These are phyloP conservation scores for Phytophthora capsici DNA, from an alignment of 352 stramenopile genomes.

Conservation along the genomic window DNA sequence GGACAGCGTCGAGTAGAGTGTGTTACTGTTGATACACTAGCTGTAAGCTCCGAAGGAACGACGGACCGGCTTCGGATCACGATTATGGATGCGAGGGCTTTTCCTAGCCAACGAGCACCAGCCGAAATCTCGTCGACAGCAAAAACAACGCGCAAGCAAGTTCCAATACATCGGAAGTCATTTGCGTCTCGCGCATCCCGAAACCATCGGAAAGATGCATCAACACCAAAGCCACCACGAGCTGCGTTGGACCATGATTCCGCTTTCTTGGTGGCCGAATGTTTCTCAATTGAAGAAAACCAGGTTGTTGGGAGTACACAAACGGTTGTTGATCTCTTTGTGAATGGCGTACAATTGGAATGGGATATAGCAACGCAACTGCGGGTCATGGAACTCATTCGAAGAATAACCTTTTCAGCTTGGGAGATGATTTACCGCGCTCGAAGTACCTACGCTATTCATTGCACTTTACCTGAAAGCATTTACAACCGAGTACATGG, in stretches of 20 bases:
- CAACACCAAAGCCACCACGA: not conserved
- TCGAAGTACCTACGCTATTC: conserved; percentile 57
- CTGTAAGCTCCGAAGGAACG: conserved; percentile 67
- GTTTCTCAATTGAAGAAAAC: conserved; percentile 77
- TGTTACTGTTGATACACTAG: conserved; percentile 62
- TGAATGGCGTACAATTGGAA: conserved; percentile 46
- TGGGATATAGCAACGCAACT: conserved; percentile 68
- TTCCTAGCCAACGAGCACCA: conserved; percentile 23
- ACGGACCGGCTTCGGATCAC: conserved; percentile 63
- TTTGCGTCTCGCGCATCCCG: conserved; percentile 22
- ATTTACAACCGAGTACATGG: conserved; percentile 67
- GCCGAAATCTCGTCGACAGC: conserved; percentile 1
- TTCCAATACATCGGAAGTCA: conserved; percentile 12
- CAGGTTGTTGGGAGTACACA: conserved; percentile 46
- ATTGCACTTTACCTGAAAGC: conserved; percentile 57
- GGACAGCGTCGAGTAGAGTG: conserved; percentile 50
- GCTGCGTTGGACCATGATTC: not conserved
- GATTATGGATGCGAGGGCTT: conserved; percentile 45
- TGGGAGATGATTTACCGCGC: conserved; percentile 86
- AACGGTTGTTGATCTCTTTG: conserved; percentile 75
- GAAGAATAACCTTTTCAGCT: conserved; percentile 65
- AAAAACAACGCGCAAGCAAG: conserved; percentile 11
- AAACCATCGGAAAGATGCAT: not conserved
- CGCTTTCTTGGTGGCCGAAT: conserved; percentile 57
- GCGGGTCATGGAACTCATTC: conserved; percentile 68